Evolutionary conservation across 495 filamentous ascomycete genomes (phyloP), one percentile per base, ranked within the genome.

Genomic region (Hypoxylon subgilvum): DNA sequence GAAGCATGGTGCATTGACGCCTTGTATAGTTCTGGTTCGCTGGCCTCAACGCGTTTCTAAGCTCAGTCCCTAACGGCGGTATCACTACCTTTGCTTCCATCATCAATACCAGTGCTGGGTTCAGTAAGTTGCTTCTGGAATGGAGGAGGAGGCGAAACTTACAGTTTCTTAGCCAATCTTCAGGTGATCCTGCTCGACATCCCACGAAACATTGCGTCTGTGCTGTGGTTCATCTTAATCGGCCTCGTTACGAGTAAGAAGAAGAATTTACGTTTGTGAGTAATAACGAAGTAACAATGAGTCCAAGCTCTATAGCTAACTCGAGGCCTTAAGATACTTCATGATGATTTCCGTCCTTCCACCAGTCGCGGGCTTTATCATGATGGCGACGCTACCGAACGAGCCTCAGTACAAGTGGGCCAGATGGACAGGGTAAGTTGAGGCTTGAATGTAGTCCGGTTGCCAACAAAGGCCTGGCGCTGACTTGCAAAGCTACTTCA

Each of bases 11-110:
- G n/a, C n/a, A n/a, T n/a, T n/a, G n/a, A n/a, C n/a, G n/a, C n/a
- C n/a, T n/a, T n/a, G n/a, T n/a, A n/a, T 27, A 57, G 52, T 71
- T 71, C 28, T 81, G 76, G 76, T 65, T 82, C 8, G 65, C 78
- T 0, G 70, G 73, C 10, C 35, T 80, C 12, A 69, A 77, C 13
- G 77, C 76, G 0, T 73, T 83, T 57, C 49, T 81, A 1, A 76
- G 70, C 36, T 77, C 73, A 5, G 76, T 81, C 17, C 80, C 80
- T 0, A 80, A 77, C 39, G 79, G 81, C 6, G 79, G 78, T 0
- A 70, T 82, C 17, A 78, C 76, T 0, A 80, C 78, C 27, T 83
- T 81, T 58, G 74, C 74, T 0, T 59, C 72, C 0, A 77, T 81
- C 28, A 66, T 82, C 5, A 76, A 82, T 17, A 73, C 69, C 4